These are phyloP conservation scores for Cryphonectria naterciae DNA, from an alignment of 2,329 filamentous ascomycete species.

Conservation along the genomic window DNA sequence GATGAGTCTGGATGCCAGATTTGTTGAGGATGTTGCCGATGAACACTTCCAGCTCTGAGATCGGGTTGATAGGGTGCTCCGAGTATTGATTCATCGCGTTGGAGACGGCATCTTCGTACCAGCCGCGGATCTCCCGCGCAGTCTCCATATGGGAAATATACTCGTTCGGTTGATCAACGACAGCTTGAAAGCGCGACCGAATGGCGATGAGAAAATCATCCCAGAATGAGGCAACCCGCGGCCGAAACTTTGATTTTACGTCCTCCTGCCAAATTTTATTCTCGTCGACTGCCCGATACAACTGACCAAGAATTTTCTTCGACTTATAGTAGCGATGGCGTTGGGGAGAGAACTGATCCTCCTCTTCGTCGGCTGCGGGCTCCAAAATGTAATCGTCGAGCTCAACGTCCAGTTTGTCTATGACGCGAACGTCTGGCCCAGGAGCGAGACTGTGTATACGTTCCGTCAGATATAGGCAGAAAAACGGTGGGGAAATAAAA, in stretches of 20 bases:
- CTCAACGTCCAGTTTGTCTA: conserved; percentile 49
- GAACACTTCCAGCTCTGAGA: conserved; percentile 59
- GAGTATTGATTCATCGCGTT: conserved; percentile 49
- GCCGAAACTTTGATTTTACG: conserved; percentile 41
- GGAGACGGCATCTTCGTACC: conserved; percentile 51
- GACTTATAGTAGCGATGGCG: conserved; percentile 66
- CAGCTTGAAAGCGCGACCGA: conserved; percentile 33
- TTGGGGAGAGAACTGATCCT: conserved; percentile 49
- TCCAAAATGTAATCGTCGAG: conserved; percentile 40
- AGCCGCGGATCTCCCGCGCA: conserved; percentile 45
- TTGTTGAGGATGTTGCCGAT: conserved; percentile 60
- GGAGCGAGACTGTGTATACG: conserved; percentile 47
- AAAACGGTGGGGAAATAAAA: background rate
- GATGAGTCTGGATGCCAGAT: conserved; percentile 50
- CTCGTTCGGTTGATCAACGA: conserved; percentile 30
- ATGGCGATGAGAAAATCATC: conserved; percentile 43
- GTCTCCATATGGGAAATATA: conserved; percentile 43
- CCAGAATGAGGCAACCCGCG: conserved; percentile 47
- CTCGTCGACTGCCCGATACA: conserved; percentile 78
- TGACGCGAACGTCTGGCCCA: conserved; percentile 48
- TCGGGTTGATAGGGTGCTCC: conserved; percentile 47
- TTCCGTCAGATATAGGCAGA: background rate
- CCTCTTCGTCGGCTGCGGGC: conserved; percentile 44
- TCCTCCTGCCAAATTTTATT: conserved; percentile 63
- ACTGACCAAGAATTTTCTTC: conserved; percentile 67